These are phyloP conservation scores for Fraxinus xanthoxyloides DNA, from an alignment of 305 asterid species.

Conservation along the genomic window DNA sequence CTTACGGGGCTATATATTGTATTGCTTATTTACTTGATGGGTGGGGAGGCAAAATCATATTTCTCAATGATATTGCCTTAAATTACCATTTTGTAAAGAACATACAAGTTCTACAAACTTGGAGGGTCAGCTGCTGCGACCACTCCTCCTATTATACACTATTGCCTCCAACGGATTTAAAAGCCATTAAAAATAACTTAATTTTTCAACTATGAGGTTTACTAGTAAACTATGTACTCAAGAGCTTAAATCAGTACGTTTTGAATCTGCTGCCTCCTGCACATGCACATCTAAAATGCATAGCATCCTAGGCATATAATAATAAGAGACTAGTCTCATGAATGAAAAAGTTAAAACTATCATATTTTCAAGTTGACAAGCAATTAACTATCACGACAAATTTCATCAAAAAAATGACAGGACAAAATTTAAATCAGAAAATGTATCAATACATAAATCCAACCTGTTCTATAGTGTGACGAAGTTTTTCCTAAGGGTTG, in stretches of 20 bases:
- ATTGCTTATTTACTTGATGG: background rate
- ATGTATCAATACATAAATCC: slow-evolving; percentile 26
- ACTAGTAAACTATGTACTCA: background rate
- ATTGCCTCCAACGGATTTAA: background rate
- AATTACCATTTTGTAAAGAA: background rate
- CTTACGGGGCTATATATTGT: background rate
- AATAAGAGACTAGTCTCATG: background rate
- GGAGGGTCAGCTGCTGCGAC: background rate
- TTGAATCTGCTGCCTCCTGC: background rate
- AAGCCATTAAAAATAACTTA: background rate
- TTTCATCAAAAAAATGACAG: background rate
- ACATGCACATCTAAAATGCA: background rate
- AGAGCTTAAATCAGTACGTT: background rate
- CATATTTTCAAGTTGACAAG: background rate
- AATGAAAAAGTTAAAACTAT: background rate
- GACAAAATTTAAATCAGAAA: background rate
- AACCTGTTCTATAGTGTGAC: slow-evolving; percentile 73
- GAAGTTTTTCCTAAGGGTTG: slow-evolving; percentile 78
- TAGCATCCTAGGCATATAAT: background rate
- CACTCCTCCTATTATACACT: background rate
- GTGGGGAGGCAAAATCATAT: background rate
- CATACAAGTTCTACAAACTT: background rate
- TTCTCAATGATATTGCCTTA: background rate
- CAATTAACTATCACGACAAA: background rate
- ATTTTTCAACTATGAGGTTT: background rate